phyloP scores from a whole-genome alignment of 2,329 filamentous ascomycete species.

The Niveomyces coronatus region DNA sequence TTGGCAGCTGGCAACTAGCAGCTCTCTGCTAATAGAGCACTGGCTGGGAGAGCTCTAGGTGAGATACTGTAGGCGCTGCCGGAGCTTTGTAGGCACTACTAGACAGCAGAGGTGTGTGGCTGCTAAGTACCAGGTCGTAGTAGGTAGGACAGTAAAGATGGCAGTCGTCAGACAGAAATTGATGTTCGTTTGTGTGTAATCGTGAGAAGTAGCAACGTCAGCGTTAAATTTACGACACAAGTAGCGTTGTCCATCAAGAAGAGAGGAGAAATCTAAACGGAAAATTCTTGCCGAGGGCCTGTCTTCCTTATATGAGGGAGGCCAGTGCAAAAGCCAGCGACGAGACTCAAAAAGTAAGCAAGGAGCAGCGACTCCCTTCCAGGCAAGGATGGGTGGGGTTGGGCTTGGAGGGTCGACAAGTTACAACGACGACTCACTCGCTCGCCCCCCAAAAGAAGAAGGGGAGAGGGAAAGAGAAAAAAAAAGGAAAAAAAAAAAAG shows the following conservation, averaged over 20 bases:
- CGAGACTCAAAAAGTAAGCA: constrained; percentile 11
- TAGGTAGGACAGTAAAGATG: neutral
- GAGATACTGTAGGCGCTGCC: too few relatives aligned
- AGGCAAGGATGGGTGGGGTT: constrained; percentile 3
- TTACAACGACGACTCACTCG: too few relatives aligned
- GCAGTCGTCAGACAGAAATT: neutral
- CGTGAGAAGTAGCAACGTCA: neutral
- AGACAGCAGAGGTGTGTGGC: neutral
- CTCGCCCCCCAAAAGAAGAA: too few relatives aligned
- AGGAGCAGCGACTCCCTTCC: constrained; percentile 6
- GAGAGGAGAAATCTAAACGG: constrained; percentile 5
- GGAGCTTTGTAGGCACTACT: too few relatives aligned
- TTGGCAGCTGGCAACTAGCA: constrained; percentile 1
- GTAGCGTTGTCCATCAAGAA: constrained; percentile 5
- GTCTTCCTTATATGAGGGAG: constrained; percentile 10
- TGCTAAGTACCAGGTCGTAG: neutral
- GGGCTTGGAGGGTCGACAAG: neutral
- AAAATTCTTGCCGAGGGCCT: constrained; percentile 6
- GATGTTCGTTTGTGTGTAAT: neutral
- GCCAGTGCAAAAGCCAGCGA: constrained; percentile 6
- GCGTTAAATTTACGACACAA: neutral
- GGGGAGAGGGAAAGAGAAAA: too few relatives aligned
- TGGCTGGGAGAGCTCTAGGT: too few relatives aligned
- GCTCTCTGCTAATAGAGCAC: too few relatives aligned
- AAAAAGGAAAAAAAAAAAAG: too few relatives aligned